phyloP scores from a whole-genome alignment of 163 green algal species.

The Volvox carteri region DNA sequence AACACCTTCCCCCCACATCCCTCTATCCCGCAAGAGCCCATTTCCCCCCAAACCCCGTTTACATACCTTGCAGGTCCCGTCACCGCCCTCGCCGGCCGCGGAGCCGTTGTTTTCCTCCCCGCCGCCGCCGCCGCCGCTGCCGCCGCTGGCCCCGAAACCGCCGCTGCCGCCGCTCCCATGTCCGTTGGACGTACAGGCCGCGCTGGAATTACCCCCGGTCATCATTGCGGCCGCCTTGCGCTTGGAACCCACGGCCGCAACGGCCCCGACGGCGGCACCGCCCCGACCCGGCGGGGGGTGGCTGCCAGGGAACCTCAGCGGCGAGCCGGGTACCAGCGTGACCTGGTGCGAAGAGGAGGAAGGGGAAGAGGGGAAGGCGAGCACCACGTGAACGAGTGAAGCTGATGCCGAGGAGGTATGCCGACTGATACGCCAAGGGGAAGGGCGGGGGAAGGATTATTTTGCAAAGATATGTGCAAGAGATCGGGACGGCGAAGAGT shows the following conservation, averaged over 20 bases:
- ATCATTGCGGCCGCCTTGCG: constrained; percentile 26
- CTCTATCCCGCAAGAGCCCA: too few species aligned
- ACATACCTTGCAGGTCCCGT: constrained; percentile 29
- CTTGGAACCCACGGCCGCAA: background rate
- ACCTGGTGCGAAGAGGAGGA: background rate
- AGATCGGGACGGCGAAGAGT: too few species aligned
- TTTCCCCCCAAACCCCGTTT: too few species aligned
- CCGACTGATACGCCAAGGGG: too few species aligned
- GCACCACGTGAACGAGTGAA: background rate
- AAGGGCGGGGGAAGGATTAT: too few species aligned
- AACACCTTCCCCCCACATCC: too few species aligned
- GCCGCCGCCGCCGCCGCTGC: background rate
- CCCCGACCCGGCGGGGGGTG: background rate
- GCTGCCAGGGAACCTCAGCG: constrained; percentile 12
- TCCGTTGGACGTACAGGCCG: background rate
- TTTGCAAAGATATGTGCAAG: too few species aligned
- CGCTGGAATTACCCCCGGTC: background rate
- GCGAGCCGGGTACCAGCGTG: constrained; percentile 3
- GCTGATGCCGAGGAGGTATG: too few species aligned
- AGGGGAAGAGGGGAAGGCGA: background rate
- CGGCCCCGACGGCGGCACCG: background rate
- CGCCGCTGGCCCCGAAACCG: background rate
- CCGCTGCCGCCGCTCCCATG: constrained; percentile 3
- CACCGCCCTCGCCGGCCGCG: constrained; percentile 1
- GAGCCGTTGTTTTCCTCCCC: constrained; percentile 1